Evolutionary conservation across 75 land plant genomes (phyloP), one percentile per base, ranked within the genome.

Genomic region (Pinus taeda): DNA sequence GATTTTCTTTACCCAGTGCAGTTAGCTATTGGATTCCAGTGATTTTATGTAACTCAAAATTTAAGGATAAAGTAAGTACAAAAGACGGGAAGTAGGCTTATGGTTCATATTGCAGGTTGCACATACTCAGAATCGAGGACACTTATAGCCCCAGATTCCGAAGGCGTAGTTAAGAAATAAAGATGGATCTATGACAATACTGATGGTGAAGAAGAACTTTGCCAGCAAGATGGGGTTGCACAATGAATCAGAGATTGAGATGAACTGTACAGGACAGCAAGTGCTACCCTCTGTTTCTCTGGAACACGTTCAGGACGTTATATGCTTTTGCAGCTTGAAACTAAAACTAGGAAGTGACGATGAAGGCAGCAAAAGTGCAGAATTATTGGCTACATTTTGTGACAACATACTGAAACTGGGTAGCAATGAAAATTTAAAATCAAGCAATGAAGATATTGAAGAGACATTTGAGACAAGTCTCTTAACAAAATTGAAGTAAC

Each of bases 141-240:
- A 80, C 1, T 78, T 60, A 33, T 83, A 88, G 88, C 92, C 92
- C 67, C 92, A 88, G 57, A 80, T 90, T 75, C 42, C 78, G 12
- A 90, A 85, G 83, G 85, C 78, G 77, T 87, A 79, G 71, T 65
- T 87, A 4, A 90, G 92, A 76, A 90, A 88, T 75, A 90, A 85
- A 71, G 91, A 91, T 66, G 86, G 84, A 29, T 81, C 76, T 70
- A 91, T 89, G 89, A 86, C 91, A 61, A 83, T 89, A 60, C 70
- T 79, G 8, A 66, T 85, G 72, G 80, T 91, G 66, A 87, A 80
- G 78, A 91, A 85, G 76, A 89, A 89, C 81, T 60, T 91, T 77
- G 89, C 80, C 49, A 85, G 80, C 57, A 89, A 89, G 86, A 89
- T 91, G 58, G 69, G 81, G 33, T 70, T 89, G 60, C 73, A 81